Percentiles rank a stretch among this genome's conserved stretches.
Conservation (phyloP, 805 yeast species). For the Kodamaea neixiangensis region DNA sequence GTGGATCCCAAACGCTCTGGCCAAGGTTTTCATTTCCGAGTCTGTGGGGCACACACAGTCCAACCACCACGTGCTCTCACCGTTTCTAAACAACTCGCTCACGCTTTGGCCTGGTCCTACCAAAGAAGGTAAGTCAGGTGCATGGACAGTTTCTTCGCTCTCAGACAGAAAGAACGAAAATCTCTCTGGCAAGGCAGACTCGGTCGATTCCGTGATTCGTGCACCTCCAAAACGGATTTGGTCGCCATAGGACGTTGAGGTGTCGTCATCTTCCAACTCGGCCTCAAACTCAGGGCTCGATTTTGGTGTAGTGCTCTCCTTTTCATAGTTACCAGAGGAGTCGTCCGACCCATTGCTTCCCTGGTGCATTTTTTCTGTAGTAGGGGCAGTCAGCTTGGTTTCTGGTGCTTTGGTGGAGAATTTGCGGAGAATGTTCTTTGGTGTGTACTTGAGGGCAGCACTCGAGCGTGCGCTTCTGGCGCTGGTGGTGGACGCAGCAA, state of each 20-base stretch:
- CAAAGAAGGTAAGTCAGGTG: constrained; percentile 29
- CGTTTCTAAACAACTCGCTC: constrained; percentile 26
- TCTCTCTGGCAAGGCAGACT: constrained; percentile 53
- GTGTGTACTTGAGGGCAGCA: constrained; percentile 67
- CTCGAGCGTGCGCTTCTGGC: constrained; percentile 18
- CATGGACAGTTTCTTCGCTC: constrained; percentile 29
- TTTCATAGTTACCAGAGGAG: constrained; percentile 3
- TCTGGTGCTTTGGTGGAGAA: neutral
- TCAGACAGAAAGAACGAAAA: constrained; percentile 30
- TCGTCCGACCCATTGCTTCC: constrained; percentile 4
- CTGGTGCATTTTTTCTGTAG: neutral
- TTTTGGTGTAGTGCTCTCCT: neutral
- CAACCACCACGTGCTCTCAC: constrained; percentile 49
- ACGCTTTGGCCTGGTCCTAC: constrained; percentile 22
- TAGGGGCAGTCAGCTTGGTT: neutral
- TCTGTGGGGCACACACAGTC: constrained; percentile 95
- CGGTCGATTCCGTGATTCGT: constrained; percentile 27
- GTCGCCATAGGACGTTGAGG: constrained; percentile 24
- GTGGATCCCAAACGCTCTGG: constrained; percentile 95
- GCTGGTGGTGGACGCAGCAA: constrained; percentile 3
- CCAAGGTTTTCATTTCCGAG: constrained; percentile 86
- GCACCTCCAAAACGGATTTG: constrained; percentile 45
- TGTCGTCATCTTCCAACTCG: constrained; percentile 17
- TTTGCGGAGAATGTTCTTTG: constrained; percentile 36
- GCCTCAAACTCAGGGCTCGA: neutral